These are phyloP conservation scores for Naumovozyma castellii DNA, from an alignment of 805 yeast genomes.

Conservation along the genomic window DNA sequence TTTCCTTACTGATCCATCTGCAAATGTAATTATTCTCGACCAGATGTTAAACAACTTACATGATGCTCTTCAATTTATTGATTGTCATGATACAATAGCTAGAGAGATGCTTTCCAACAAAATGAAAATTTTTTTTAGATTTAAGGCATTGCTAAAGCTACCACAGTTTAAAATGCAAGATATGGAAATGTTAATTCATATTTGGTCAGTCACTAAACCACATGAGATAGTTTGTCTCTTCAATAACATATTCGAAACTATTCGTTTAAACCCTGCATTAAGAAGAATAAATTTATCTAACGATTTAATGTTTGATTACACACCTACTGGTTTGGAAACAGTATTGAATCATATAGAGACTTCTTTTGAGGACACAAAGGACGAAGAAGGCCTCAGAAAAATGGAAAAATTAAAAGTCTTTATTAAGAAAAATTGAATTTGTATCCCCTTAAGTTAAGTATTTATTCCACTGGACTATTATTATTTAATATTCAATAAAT, in stretches of 20 bases:
- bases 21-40: slow-evolving; percentile 9
- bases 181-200: slow-evolving; percentile 13
- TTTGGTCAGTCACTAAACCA: slow-evolving; percentile 19
- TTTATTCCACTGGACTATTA: too few relatives aligned
- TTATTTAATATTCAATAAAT: too few relatives aligned
- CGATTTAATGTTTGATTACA: slow-evolving; percentile 15
- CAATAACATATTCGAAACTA: slow-evolving; percentile 27
- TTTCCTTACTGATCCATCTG: slow-evolving; percentile 1
- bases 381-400: not conserved
- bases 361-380: not conserved
- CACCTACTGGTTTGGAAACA: slow-evolving; percentile 8
- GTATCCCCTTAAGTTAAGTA: too few relatives aligned
- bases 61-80: slow-evolving; percentile 15
- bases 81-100: slow-evolving; percentile 4
- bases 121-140: slow-evolving; percentile 20
- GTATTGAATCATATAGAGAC: slow-evolving; percentile 3
- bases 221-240: slow-evolving; percentile 16
- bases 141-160: slow-evolving; percentile 19
- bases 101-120: slow-evolving; percentile 7
- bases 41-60: slow-evolving; percentile 24
- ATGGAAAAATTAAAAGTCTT: not conserved
- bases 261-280: slow-evolving; percentile 18
- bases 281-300: slow-evolving; percentile 10
- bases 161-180: slow-evolving; percentile 14
- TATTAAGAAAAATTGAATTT: not conserved